Conservation (phyloP, 2,329 filamentous ascomycete genomes). For the Emydomyces testavorans region DNA sequence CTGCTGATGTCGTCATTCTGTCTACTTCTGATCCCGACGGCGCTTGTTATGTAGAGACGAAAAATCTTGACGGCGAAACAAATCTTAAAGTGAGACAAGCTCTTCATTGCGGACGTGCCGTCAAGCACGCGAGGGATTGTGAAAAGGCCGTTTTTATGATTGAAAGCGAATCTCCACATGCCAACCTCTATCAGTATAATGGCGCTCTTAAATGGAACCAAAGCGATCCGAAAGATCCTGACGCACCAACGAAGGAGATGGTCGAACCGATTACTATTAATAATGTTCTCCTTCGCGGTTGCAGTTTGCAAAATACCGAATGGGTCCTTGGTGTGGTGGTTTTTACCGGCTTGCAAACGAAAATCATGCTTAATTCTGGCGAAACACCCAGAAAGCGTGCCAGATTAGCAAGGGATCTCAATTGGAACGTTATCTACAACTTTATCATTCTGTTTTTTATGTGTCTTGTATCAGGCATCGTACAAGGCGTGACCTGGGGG, state of each 20-base stretch:
- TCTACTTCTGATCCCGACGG: conserved; percentile 90
- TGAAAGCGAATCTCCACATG: conserved; percentile 81
- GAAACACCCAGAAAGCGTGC: conserved; percentile 90
- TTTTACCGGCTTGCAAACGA: conserved; percentile 92
- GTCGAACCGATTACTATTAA: conserved; percentile 88
- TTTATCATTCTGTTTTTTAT: conserved; percentile 81
- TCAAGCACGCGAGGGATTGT: conserved; percentile 85
- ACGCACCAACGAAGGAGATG: conserved; percentile 61
- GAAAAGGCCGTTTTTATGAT: conserved; percentile 78
- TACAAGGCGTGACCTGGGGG: conserved; percentile 73
- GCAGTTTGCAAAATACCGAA: conserved; percentile 87
- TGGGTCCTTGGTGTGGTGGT: conserved; percentile 88
- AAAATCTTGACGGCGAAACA: conserved; percentile 94
- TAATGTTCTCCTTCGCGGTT: conserved; percentile 86
- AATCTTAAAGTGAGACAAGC: conserved; percentile 93
- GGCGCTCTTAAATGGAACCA: conserved; percentile 83
- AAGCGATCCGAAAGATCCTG: conserved; percentile 49
- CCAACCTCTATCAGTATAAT: conserved; percentile 92
- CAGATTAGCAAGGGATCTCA: conserved; percentile 81
- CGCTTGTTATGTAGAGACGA: conserved; percentile 94
- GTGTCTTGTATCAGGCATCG: conserved; percentile 74
- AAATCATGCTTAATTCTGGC: conserved; percentile 98
- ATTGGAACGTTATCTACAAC: conserved; percentile 96
- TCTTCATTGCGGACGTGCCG: conserved; percentile 66
- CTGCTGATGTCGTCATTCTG: conserved; percentile 82